Evolutionary conservation across 2,329 filamentous ascomycete genomes (phyloP).

Genomic region (Zasmidium citrigriseum): DNA sequence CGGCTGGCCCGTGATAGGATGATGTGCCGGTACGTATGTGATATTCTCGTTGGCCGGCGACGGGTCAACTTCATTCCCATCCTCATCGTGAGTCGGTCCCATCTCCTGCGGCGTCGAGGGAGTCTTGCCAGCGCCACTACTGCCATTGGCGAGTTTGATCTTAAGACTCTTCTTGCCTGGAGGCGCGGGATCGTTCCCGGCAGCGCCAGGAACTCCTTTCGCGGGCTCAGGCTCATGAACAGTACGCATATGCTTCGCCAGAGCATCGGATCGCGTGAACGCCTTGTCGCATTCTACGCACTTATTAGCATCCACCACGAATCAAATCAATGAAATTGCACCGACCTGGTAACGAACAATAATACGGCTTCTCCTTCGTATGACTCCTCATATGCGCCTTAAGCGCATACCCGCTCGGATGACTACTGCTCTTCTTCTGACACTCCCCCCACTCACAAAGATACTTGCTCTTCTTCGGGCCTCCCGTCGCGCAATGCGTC

Average conservation of each 20-base stretch:
- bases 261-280: constrained; percentile 91
- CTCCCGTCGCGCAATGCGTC: constrained; percentile 75
- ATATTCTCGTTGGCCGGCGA: constrained; percentile 55
- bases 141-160: constrained; percentile 43
- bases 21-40: constrained; percentile 59
- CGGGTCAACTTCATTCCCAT: constrained; percentile 33
- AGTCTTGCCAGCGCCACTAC: constrained; percentile 13
- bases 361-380: constrained; percentile 97
- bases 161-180: constrained; percentile 47
- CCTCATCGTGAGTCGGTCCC: constrained; percentile 32
- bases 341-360: constrained; percentile 88
- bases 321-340: not conserved
- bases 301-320: not conserved
- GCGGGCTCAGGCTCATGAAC: constrained; percentile 96
- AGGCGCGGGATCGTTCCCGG: constrained; percentile 62
- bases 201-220: constrained; percentile 67
- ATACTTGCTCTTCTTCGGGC: constrained; percentile 87
- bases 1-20: constrained; percentile 58
- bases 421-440: constrained; percentile 80
- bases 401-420: constrained; percentile 92
- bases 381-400: constrained; percentile 98
- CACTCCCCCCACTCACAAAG: constrained; percentile 98
- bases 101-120: constrained; percentile 26
- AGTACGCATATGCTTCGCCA: constrained; percentile 98
- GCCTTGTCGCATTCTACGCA: constrained; percentile 87